phyloP scores from a whole-genome alignment of 495 filamentous ascomycete species.

The Xylaria nigripes region DNA sequence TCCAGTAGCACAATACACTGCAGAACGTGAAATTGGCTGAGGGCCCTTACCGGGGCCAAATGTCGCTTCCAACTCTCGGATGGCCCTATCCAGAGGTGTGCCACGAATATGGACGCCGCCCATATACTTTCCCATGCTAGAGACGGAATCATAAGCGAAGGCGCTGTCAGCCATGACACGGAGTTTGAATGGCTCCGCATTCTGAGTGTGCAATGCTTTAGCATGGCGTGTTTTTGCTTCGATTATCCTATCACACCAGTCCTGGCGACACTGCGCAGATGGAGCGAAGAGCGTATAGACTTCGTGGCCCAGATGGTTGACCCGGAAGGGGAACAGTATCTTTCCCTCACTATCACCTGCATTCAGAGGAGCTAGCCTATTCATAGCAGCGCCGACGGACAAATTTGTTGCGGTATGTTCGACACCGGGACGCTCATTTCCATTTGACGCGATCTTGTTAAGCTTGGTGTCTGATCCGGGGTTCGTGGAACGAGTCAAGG shows the following conservation, averaged over 20 bases:
- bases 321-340: slow-evolving; percentile 85
- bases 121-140: slow-evolving; percentile 35
- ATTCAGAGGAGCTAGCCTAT: slow-evolving; percentile 36
- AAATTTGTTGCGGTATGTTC: slow-evolving; percentile 57
- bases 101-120: slow-evolving; percentile 58
- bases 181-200: slow-evolving; percentile 91
- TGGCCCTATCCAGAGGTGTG: slow-evolving; percentile 86
- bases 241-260: slow-evolving; percentile 91
- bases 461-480: slow-evolving; percentile 43
- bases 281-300: slow-evolving; percentile 82
- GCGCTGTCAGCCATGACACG: slow-evolving; percentile 87
- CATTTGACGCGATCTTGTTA: slow-evolving; percentile 41
- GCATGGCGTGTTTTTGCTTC: slow-evolving; percentile 93
- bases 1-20: slow-evolving; percentile 85
- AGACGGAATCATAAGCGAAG: slow-evolving; percentile 71
- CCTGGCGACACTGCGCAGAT: slow-evolving; percentile 59
- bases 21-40: slow-evolving; percentile 66
- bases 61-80: slow-evolving; percentile 72
- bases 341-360: slow-evolving; percentile 59
- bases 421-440: slow-evolving; percentile 48
- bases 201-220: slow-evolving; percentile 76
- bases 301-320: slow-evolving; percentile 93
- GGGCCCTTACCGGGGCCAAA: slow-evolving; percentile 63
- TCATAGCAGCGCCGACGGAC: slow-evolving; percentile 39
- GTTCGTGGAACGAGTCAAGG: slow-evolving; percentile 43